Conservation (phyloP, 2,329 filamentous ascomycete genomes). For the Rhytidhysteron rufulum region DNA sequence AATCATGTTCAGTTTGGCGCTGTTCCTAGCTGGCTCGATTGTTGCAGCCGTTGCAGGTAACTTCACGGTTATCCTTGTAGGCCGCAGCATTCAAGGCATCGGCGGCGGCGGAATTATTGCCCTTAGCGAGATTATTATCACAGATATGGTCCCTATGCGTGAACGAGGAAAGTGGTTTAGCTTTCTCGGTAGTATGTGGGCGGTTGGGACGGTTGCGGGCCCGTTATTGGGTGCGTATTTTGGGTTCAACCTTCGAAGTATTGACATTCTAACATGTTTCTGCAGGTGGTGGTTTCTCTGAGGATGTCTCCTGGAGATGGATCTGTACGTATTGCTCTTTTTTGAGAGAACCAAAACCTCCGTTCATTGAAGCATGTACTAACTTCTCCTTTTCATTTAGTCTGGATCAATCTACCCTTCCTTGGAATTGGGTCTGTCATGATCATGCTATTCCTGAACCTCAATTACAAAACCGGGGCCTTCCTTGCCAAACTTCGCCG, state of each 20-base stretch:
- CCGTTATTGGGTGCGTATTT: conserved; percentile 35
- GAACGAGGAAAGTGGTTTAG: conserved; percentile 41
- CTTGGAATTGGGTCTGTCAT: conserved; percentile 47
- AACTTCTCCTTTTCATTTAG: too few species aligned
- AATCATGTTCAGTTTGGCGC: conserved; percentile 30
- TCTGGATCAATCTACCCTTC: conserved; percentile 62
- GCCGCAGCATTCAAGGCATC: conserved; percentile 37
- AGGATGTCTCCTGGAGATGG: conserved; percentile 56
- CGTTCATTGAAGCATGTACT: neutral
- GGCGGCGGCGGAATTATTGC: conserved; percentile 40
- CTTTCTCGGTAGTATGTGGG: conserved; percentile 48
- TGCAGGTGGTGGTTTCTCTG: conserved; percentile 50
- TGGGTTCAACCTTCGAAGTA: neutral
- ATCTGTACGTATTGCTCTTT: too few species aligned
- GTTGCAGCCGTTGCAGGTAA: conserved; percentile 34
- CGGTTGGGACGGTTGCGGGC: conserved; percentile 52
- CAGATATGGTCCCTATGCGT: conserved; percentile 44
- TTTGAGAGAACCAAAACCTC: conserved; percentile 43
- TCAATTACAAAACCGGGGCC: conserved; percentile 47
- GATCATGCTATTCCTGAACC: conserved; percentile 51
- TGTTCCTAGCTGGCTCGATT: conserved; percentile 37
- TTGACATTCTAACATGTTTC: neutral
- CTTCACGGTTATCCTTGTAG: conserved; percentile 36
- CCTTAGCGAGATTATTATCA: conserved; percentile 43
- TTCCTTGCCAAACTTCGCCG: conserved; percentile 47